Percentiles rank a stretch among this genome's conserved stretches.
Conservation (phyloP, 208 protist species). For the Crithidia sp. region DNA sequence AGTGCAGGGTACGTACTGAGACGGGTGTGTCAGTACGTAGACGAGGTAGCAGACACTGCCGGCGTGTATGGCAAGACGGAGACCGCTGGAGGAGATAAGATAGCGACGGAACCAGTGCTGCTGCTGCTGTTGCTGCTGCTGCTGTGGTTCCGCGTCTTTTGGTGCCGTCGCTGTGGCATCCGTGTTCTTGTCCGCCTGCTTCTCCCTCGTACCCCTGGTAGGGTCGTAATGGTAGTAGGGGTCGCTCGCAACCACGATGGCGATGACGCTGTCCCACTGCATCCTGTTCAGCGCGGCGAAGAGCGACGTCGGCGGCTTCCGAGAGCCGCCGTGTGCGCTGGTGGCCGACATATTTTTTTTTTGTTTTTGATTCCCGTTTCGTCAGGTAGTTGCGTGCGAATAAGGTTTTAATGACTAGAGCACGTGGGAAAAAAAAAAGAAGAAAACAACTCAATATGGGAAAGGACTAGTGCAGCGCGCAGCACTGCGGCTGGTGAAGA, state of each 20-base stretch:
- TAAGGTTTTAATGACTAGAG: too few relatives aligned
- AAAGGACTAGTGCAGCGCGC: too few relatives aligned
- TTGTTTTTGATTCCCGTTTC: not conserved
- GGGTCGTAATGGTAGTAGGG: slow-evolving; percentile 30
- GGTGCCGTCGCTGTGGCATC: not conserved
- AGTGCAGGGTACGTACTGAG: slow-evolving; percentile 22
- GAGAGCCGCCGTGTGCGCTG: not conserved
- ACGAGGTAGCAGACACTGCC: slow-evolving; percentile 15
- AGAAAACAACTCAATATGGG: too few relatives aligned
- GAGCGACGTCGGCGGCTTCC: not conserved
- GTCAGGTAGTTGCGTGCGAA: too few relatives aligned
- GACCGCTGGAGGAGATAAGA: slow-evolving; percentile 29
- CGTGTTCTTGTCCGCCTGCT: not conserved
- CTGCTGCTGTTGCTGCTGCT: not conserved
- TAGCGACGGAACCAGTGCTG: slow-evolving; percentile 20
- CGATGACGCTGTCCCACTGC: slow-evolving; percentile 29
- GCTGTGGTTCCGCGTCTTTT: not conserved
- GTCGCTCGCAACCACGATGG: slow-evolving; percentile 28
- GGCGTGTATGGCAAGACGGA: slow-evolving; percentile 29
- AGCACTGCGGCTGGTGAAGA: too few relatives aligned
- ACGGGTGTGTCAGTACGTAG: slow-evolving; percentile 27
- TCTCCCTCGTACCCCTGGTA: not conserved
- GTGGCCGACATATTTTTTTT: not conserved
- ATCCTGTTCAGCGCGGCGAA: slow-evolving; percentile 3
- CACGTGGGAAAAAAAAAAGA: too few relatives aligned